phyloP scores from a whole-genome alignment of 1,284 basidiomycete species.

The Cryptococcus sp. region DNA sequence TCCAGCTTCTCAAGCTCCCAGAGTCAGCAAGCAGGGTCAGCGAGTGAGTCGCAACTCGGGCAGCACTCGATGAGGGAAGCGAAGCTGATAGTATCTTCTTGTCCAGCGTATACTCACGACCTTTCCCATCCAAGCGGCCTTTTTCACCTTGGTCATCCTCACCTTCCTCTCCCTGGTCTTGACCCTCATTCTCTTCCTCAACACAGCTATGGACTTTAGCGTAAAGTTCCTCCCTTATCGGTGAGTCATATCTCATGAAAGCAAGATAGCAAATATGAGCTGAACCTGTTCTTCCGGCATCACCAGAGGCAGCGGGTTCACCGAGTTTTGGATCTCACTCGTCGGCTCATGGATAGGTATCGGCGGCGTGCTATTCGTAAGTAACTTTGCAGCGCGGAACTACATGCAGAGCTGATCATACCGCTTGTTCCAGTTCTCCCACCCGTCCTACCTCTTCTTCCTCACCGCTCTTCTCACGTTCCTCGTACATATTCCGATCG shows the following conservation, averaged over 20 bases:
- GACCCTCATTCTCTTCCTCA: constrained; percentile 38
- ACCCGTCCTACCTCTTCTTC: constrained; percentile 47
- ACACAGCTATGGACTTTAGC: constrained; percentile 37
- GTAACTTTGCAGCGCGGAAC: constrained; percentile 1
- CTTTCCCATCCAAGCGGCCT: constrained; percentile 34
- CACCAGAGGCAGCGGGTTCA: constrained; percentile 42
- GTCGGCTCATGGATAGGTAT: constrained; percentile 46
- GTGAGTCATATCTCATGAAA: constrained; percentile 12
- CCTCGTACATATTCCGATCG: constrained; percentile 37
- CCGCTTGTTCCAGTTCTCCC: constrained; percentile 34
- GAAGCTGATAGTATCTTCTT: not conserved
- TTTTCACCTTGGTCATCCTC: constrained; percentile 34
- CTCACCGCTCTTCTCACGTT: constrained; percentile 40
- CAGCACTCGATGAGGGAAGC: not conserved
- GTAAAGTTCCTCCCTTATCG: constrained; percentile 27
- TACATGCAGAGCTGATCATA: no score
- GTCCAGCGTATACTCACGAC: constrained; percentile 41
- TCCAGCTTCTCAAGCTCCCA: constrained; percentile 33
- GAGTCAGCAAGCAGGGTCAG: constrained; percentile 41
- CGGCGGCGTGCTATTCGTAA: constrained; percentile 42
- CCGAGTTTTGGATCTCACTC: constrained; percentile 43
- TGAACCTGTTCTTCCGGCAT: constrained; percentile 6
- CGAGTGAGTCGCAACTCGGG: constrained; percentile 25
- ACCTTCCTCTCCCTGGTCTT: constrained; percentile 32
- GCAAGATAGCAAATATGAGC: not conserved